Base-by-base conservation (phyloP, 2,329 filamentous ascomycete species). In the Fusarium piperis region DNA sequence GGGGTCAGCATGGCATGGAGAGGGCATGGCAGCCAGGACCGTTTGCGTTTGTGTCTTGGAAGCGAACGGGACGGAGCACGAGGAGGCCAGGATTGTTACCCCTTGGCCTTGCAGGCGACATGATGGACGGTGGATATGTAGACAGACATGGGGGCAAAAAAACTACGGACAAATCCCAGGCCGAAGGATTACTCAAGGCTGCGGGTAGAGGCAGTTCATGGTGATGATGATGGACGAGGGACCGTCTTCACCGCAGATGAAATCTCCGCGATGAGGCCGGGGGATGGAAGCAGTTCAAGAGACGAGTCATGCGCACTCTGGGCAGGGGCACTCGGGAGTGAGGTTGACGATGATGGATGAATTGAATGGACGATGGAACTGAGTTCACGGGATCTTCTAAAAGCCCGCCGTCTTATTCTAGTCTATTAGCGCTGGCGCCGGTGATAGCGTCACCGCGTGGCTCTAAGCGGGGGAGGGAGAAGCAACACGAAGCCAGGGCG, bases 181-280 rank as follows among this genome's bases (percentile, higher is more conserved):
- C 46, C 36, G 30, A 35, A 28, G 51, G 36, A 59, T 59, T n/a
- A 35, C 58, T 41, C 23, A 41, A 12, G 16, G 26, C 30, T 41
- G 33, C 55, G 53, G 67, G 26, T 30, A 12, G n/a, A 53, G 15
- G 35, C 18, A 41, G 46, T 11, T 30, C 9, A 23, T 60, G 23
- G 60, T 59, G 51, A 72, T 66, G 65, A 66, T 28, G 55, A 67
- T 70, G 41, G 20, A 39, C 64, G 36, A 62, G 59, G 33, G 33
- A 23, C 62, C 52, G 36, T 51, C 20, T 53, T 59, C 33, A 59
- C 69, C 65, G 35, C 52, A 52, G n/a, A 26, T 35, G 59, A 64
- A 72, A 73, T 73, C 61, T 72, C 70, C 63, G 66, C 32, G 38
- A 44, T 59, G 67, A 41, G 8, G 36, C 61, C 58, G 35, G 38